Base-by-base conservation (phyloP, 2,329 filamentous ascomycete species). In the Arthroderma uncinatum region DNA sequence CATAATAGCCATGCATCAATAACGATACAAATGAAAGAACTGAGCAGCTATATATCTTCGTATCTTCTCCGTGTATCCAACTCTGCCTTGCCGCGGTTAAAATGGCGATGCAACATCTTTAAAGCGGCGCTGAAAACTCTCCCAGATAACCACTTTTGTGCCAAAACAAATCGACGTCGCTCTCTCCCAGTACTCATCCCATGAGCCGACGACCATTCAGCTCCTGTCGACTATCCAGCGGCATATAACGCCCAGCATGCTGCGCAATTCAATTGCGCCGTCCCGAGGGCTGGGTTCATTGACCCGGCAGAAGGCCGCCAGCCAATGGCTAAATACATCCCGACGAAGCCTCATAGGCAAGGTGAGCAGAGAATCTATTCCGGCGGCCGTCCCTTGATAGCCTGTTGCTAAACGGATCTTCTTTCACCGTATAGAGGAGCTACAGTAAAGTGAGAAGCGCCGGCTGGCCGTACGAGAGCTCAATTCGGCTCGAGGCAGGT, bases 201-300 rank as follows among this genome's bases (percentile, higher is more conserved):
- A 36, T 25, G 50, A 36, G 30, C 33, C 28, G 40, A 55, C 28
- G 19, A 19, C n/a, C 28, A 28, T 33, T n/a, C 40, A 33, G 30
- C 37, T 21, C 23, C 9, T 47, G 37, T 55, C 40, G 37, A 42
- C 52, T 40, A 47, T 48, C 53, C 53, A 57, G 55, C 53, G 52
- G 52, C 54, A 55, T 23, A 50, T 54, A 55, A 72, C 72, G 76
- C 75, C 69, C 73, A 75, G 67, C 65, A 80, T 81, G 78, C 76
- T 80, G 76, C 78, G 78, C 71, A 75, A 74, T 66, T 78, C 77
- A 66, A 71, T 80, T 70, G 67, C 70, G 62, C 71, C 76, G 63
- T 70, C 75, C 67, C 77, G 73, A 63, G 70, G 70, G 64, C 62
- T 73, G 62, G 67, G 73, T 67, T 67, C 69, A 61, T 64, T 71